A percentile compares a stretch with the other conserved stretches of the same genome.
Conservation (phyloP, 495 filamentous ascomycete genomes). For the Bathelium albidoporum region DNA sequence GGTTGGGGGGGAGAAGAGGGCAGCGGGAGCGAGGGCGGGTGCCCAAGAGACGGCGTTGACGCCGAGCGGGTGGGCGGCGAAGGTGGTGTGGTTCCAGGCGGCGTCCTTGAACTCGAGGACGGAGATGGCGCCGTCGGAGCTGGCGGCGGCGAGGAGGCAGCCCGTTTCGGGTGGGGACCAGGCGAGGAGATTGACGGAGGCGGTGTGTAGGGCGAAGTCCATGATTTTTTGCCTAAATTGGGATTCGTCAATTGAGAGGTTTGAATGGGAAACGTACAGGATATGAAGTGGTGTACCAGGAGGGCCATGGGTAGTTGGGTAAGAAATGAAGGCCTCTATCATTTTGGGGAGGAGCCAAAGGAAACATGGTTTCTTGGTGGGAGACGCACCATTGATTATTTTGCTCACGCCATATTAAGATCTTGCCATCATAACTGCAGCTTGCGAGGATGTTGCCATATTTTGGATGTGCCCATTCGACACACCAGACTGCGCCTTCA, state of each 20-base stretch:
- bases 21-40: conserved; percentile 24
- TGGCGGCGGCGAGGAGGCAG: conserved; percentile 89
- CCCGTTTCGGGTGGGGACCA: conserved; percentile 96
- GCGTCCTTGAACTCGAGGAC: conserved; percentile 97
- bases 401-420: conserved; percentile 95
- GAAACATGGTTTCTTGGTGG: neutral
- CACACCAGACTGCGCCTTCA: conserved; percentile 23
- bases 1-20: neutral
- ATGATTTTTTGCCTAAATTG: conserved; percentile 54
- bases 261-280: neutral
- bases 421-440: conserved; percentile 92
- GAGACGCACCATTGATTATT: conserved; percentile 29
- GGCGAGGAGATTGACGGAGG: conserved; percentile 87
- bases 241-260: conserved; percentile 21
- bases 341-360: neutral
- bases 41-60: conserved; percentile 96
- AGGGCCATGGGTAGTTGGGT: neutral
- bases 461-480: conserved; percentile 73
- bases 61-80: conserved; percentile 83
- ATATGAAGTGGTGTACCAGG: neutral
- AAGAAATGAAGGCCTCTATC: neutral
- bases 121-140: conserved; percentile 80
- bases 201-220: conserved; percentile 83
- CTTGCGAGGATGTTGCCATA: conserved; percentile 95
- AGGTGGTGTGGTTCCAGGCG: conserved; percentile 70